Evolutionary conservation across 345 rosid species (phyloP).

Genomic region (Eucalyptus fibrosa): DNA sequence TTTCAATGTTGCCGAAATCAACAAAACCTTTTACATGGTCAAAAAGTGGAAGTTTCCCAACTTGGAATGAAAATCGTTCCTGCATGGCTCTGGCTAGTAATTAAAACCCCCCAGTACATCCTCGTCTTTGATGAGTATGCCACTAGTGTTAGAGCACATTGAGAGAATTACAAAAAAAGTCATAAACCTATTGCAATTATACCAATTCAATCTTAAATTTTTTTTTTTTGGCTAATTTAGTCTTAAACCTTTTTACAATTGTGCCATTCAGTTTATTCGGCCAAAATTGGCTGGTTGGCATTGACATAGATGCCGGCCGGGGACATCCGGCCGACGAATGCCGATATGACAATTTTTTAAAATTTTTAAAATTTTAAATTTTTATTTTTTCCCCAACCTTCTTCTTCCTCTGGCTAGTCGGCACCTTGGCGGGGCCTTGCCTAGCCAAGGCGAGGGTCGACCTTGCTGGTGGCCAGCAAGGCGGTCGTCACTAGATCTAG

Average conservation of each 20-base stretch:
- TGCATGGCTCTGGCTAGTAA: not conserved
- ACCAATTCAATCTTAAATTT: rapidly evolving
- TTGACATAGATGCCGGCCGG: rapidly evolving
- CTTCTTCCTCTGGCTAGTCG: rapidly evolving
- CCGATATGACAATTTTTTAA: too few relatives aligned
- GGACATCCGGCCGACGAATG: too few relatives aligned
- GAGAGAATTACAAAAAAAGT: too few relatives aligned
- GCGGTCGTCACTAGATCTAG: too few relatives aligned
- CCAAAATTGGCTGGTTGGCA: rapidly evolving
- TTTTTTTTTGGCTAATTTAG: too few relatives aligned
- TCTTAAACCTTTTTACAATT: too few relatives aligned
- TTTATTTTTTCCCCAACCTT: too few relatives aligned
- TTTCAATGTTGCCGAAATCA: not conserved
- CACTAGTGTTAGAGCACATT: not conserved
- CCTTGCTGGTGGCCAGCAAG: too few relatives aligned
- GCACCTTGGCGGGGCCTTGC: rapidly evolving
- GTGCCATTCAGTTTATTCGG: rapidly evolving
- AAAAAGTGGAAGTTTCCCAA: not conserved
- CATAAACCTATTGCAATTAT: rapidly evolving
- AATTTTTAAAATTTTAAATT: too few relatives aligned
- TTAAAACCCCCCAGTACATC: not conserved
- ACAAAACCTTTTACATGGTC: not conserved
- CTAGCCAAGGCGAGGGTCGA: too few relatives aligned
- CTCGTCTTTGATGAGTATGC: not conserved
- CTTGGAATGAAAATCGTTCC: not conserved